Conservation (phyloP, 768 basidiomycete genomes). For the Candolleomyces eurysporus region DNA sequence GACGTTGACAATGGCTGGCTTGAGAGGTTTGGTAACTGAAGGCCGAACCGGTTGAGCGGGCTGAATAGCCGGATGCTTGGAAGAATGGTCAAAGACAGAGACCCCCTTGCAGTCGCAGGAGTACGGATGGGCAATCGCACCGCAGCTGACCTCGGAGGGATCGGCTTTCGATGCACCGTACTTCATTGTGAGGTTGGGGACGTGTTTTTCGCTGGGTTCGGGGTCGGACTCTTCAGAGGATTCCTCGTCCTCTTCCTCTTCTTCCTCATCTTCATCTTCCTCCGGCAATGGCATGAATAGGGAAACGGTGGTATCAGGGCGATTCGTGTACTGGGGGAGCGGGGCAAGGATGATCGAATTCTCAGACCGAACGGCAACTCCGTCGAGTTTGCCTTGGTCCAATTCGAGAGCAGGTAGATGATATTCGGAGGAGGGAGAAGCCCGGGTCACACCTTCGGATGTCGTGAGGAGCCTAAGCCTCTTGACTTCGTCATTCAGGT, state of each 20-base stretch:
- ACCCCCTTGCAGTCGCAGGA: conserved; percentile 18
- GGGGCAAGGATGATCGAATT: conserved; percentile 40
- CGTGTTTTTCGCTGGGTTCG: conserved; percentile 5
- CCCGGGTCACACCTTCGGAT: conserved; percentile 4
- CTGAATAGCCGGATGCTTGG: conserved; percentile 1
- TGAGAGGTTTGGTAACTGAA: background rate
- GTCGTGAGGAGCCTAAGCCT: conserved; percentile 15
- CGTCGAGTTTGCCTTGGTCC: conserved; percentile 32
- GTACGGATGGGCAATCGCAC: conserved; percentile 18
- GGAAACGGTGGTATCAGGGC: conserved; percentile 27
- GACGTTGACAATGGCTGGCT: background rate
- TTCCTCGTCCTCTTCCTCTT: conserved; percentile 18
- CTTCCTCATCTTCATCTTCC: conserved; percentile 28
- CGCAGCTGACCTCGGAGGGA: conserved; percentile 16
- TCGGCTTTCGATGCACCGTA: background rate
- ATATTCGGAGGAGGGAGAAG: conserved; percentile 11
- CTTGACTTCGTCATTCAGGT: conserved; percentile 26
- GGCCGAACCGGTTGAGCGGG: background rate
- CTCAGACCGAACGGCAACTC: conserved; percentile 30
- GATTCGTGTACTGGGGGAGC: conserved; percentile 38
- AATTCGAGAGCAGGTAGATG: conserved; percentile 21
- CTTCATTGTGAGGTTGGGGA: background rate
- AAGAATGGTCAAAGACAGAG: conserved; percentile 11
- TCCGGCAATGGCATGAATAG: conserved; percentile 34
- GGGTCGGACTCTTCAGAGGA: conserved; percentile 10